Evolutionary conservation across 139 green algal genomes (phyloP).

Genomic region (Auxenochlorella protothecoides): DNA sequence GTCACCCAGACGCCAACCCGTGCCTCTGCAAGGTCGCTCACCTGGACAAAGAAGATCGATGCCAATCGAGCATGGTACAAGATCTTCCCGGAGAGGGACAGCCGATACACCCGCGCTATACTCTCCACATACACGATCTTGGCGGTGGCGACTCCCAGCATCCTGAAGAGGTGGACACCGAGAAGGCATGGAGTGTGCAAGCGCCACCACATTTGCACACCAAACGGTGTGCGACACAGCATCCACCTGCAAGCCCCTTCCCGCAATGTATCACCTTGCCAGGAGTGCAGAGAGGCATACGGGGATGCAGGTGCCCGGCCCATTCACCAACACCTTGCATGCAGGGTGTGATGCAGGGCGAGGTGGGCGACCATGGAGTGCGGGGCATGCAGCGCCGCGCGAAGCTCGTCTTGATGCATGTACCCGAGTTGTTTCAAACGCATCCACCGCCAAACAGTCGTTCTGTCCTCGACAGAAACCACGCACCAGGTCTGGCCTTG

Average conservation of each 20-base stretch:
- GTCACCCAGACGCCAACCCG: not conserved
- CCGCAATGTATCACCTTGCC: slow-evolving; percentile 20
- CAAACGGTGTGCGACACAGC: too few species aligned
- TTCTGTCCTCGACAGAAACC: not conserved
- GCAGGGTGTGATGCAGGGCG: not conserved
- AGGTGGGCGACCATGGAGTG: not conserved
- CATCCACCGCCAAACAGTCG: not conserved
- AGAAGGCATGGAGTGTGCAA: not conserved
- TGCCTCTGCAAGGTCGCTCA: not conserved
- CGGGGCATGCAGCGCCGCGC: not conserved
- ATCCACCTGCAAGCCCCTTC: not conserved
- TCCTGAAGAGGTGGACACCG: slow-evolving; percentile 13
- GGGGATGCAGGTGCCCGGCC: slow-evolving; percentile 80
- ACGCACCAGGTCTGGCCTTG: slow-evolving; percentile 40
- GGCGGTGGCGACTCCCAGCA: slow-evolving; percentile 23
- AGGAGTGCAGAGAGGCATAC: slow-evolving; percentile 46
- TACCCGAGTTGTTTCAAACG: not conserved
- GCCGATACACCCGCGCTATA: slow-evolving; percentile 59
- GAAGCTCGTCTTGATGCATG: too few species aligned
- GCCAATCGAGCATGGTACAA: slow-evolving; percentile 60
- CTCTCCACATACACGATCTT: slow-evolving; percentile 78
- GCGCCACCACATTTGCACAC: not conserved
- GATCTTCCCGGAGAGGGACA: slow-evolving; percentile 77
- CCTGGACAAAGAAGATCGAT: slow-evolving; percentile 55
- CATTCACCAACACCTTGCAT: slow-evolving; percentile 65